Conservation (phyloP, 768 basidiomycete species). For the Mycena metata region DNA sequence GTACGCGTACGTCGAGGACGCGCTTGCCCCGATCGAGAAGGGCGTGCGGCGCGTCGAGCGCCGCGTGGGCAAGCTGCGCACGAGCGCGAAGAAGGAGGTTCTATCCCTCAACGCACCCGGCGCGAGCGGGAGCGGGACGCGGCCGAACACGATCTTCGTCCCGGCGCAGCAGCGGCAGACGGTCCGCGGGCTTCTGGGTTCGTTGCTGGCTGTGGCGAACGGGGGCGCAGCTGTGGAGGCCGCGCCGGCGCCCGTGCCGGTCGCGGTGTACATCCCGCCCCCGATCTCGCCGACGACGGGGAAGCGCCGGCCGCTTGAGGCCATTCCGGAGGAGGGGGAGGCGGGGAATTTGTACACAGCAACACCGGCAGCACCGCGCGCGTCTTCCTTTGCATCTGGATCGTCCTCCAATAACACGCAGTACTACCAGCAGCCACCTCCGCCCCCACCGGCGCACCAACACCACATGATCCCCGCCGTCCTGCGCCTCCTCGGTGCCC, state of each 20-base stretch:
- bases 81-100: background rate
- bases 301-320: slow-evolving; percentile 6
- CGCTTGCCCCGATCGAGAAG: slow-evolving; percentile 21
- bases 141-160: slow-evolving; percentile 16
- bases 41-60: slow-evolving; percentile 25
- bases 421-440: background rate
- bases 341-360: too few species aligned
- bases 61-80: slow-evolving; percentile 20
- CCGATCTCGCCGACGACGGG: background rate
- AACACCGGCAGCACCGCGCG: too few species aligned
- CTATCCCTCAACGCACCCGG: too few species aligned
- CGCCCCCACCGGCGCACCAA: background rate
- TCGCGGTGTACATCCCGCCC: background rate
- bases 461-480: background rate
- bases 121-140: background rate
- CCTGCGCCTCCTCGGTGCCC: background rate
- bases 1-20: slow-evolving; percentile 26
- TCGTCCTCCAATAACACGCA: too few species aligned
- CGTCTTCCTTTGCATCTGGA: too few species aligned
- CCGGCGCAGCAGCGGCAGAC: slow-evolving; percentile 9
- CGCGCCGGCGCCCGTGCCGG: background rate
- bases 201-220: too few species aligned
- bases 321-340: slow-evolving; percentile 29
- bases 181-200: too few species aligned
- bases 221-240: too few species aligned